These are phyloP conservation scores for Amyloporia xantha DNA, from an alignment of 768 basidiomycete genomes.

Conservation along the genomic window DNA sequence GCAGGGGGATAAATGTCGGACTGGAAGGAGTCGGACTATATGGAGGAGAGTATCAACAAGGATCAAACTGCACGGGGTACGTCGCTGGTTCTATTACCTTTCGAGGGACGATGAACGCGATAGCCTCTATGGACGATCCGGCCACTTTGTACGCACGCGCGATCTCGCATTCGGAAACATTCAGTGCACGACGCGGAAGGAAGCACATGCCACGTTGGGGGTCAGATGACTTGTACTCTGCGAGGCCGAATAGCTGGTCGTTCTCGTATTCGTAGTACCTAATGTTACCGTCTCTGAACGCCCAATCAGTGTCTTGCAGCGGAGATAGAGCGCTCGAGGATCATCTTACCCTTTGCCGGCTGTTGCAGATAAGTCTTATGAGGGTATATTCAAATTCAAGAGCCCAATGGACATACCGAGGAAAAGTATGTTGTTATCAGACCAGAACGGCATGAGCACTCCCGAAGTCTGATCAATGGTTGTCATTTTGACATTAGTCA, in stretches of 20 bases:
- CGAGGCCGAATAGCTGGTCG: conserved; percentile 67
- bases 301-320: conserved; percentile 6
- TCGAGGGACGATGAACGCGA: conserved; percentile 92
- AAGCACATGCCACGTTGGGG: conserved; percentile 98
- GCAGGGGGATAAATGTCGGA: conserved; percentile 96
- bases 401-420: conserved; percentile 48
- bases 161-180: conserved; percentile 89
- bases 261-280: conserved; percentile 96
- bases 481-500: conserved; percentile 71
- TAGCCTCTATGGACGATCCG: conserved; percentile 71
- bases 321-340: background rate
- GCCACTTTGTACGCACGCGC: conserved; percentile 89
- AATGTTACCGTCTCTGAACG: conserved; percentile 83
- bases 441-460: conserved; percentile 97
- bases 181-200: conserved; percentile 87
- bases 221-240: conserved; percentile 84
- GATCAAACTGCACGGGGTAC: background rate
- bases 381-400: background rate
- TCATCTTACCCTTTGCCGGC: conserved; percentile 81
- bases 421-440: conserved; percentile 88
- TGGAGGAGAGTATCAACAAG: background rate
- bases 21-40: conserved; percentile 89
- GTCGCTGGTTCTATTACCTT: conserved; percentile 45
- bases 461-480: conserved; percentile 87
- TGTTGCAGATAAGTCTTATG: conserved; percentile 18